A percentile compares a stretch with the other conserved stretches of the same genome.
These are phyloP conservation scores for Scheffersomyces insectosa DNA, from an alignment of 1,139 yeast genomes.

Conservation along the genomic window DNA sequence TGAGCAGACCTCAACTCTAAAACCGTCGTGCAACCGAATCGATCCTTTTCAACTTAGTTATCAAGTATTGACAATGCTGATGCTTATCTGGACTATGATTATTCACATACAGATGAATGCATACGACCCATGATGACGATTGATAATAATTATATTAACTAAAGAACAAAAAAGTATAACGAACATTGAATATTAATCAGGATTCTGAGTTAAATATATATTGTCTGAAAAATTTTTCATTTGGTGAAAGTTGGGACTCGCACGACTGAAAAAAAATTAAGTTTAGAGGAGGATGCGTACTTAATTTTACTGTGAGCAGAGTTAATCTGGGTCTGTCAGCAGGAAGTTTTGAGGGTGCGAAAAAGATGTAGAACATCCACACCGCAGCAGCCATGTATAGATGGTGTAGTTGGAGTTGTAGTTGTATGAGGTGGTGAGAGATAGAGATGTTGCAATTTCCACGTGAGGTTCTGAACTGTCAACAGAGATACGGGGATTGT, in stretches of 20 bases:
- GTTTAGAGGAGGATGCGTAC: too few relatives aligned
- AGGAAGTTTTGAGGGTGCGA: too few relatives aligned
- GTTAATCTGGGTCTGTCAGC: too few relatives aligned
- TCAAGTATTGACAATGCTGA: not conserved
- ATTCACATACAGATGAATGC: slow-evolving; percentile 72
- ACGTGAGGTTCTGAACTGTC: too few relatives aligned
- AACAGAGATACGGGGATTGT: too few relatives aligned
- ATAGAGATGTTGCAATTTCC: too few relatives aligned
- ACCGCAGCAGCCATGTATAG: too few relatives aligned
- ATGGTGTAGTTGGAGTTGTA: too few relatives aligned
- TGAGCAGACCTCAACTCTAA: slow-evolving; percentile 31
- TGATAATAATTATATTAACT: slow-evolving; percentile 22
- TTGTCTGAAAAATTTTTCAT: slow-evolving; percentile 18
- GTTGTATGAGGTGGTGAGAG: too few relatives aligned
- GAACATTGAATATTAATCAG: slow-evolving; percentile 4
- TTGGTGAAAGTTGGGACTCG: slow-evolving; percentile 6
- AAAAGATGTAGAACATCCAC: too few relatives aligned
- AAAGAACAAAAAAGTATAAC: slow-evolving; percentile 5
- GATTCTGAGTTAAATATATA: slow-evolving; percentile 3
- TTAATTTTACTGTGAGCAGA: too few relatives aligned
- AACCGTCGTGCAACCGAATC: slow-evolving; percentile 21
- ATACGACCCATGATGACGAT: slow-evolving; percentile 75
- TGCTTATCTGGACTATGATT: slow-evolving; percentile 14
- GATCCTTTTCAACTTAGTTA: slow-evolving; percentile 19
- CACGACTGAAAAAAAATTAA: slow-evolving; percentile 7